These are phyloP conservation scores for Cyclotella choctawhatcheeana DNA, from an alignment of 108 stramenopile genomes.

Conservation along the genomic window DNA sequence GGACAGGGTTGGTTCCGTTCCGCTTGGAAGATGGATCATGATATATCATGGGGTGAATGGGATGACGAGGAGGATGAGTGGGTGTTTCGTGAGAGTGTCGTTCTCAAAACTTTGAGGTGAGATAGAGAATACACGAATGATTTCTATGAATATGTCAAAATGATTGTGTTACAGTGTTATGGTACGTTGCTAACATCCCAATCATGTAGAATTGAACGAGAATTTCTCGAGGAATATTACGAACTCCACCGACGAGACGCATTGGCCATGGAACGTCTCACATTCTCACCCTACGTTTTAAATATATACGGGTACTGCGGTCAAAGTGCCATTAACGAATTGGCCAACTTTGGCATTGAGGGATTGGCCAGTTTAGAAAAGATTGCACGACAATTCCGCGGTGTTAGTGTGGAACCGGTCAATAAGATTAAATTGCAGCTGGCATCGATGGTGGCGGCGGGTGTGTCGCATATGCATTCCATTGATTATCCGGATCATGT, in stretches of 20 bases:
- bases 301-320: conserved; percentile 89
- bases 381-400: conserved; percentile 63
- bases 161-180: neutral
- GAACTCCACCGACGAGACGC: conserved; percentile 88
- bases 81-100: conserved; percentile 47
- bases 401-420: conserved; percentile 46
- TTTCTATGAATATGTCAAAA: neutral
- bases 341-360: conserved; percentile 67
- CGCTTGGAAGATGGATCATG: conserved; percentile 66
- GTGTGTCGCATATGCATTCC: conserved; percentile 79
- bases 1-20: conserved; percentile 88
- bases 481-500: conserved; percentile 54
- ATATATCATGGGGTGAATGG: conserved; percentile 31
- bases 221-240: conserved; percentile 81
- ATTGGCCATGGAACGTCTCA: conserved; percentile 87
- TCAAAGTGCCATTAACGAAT: conserved; percentile 85
- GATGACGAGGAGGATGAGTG: conserved; percentile 28
- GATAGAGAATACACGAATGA: neutral
- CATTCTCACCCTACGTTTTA: conserved; percentile 75
- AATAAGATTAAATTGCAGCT: conserved; percentile 72
- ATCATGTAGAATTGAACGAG: conserved; percentile 62
- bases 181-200: neutral
- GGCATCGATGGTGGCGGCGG: conserved; percentile 70
- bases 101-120: conserved; percentile 79
- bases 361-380: conserved; percentile 65